Evolutionary conservation across 768 basidiomycete species (phyloP), one percentile per base, ranked within the genome.

Genomic region (Boletus sp.): DNA sequence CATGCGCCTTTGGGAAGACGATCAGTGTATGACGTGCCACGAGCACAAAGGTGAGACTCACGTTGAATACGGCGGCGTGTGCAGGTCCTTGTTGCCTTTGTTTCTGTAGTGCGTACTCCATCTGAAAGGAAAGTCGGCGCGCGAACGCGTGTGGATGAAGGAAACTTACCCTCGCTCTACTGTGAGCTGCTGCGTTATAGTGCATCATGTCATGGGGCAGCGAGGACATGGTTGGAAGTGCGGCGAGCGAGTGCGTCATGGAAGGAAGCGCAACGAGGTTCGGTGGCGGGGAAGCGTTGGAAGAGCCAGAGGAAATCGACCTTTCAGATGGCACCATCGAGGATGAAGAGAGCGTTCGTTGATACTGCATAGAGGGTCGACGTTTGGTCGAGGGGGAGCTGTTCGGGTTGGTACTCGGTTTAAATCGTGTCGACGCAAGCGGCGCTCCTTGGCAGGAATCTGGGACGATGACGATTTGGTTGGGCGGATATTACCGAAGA

Each of bases 401-500:
- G 5, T 17, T 58, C 30, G 29, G 51, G 34, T 13, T 34, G 38
- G 35, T 17, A 48, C 42, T 41, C 35, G 53, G 54, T 44, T 70
- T 70, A 70, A 54, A 72, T 70, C 59, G 39, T 58, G 46, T 61
- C 52, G 52, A 51, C 37, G 30, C 63, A 66, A 60, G 61, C 58
- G 60, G 64, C 62, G 62, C 55, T 59, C 27, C 33, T 41, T 49
- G 54, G 55, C 51, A 62, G 58, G 57, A 50, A 61, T 56, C 57
- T 58, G 55, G 44, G 40, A 50, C 50, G 65, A 62, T 61, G 64
- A 62, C 56, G 63, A 56, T 60, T 56, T 44, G 42, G 55, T 30
- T 55, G 37, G 43, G 50, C 70, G 70, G 70, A 71, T 64, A 71
- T 71, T 71, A 71, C 67, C 69, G 69, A 72, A 51, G 59, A 56